These are phyloP conservation scores for Acer negundo DNA, from an alignment of 345 rosid genomes.

Conservation along the genomic window DNA sequence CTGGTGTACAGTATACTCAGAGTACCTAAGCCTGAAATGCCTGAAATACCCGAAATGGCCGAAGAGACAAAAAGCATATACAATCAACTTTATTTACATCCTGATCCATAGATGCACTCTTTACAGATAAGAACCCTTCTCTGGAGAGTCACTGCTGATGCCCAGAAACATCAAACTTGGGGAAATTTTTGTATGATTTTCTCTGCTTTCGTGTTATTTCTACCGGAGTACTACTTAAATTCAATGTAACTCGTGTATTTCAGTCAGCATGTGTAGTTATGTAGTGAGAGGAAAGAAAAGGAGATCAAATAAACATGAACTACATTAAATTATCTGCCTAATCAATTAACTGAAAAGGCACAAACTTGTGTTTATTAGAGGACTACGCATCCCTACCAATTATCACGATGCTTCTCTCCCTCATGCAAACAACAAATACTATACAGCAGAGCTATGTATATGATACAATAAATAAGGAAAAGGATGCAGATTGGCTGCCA, in stretches of 20 bases:
- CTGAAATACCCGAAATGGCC: constrained; percentile 19
- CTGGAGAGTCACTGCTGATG: not conserved
- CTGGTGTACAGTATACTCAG: constrained; percentile 34
- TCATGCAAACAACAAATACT: constrained; percentile 32
- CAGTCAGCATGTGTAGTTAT: not conserved
- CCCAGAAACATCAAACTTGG: not conserved
- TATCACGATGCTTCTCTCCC: constrained; percentile 31
- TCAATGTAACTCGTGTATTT: not conserved
- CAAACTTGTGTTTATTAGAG: constrained; percentile 42
- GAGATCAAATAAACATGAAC: constrained; percentile 17
- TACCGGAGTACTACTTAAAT: not conserved
- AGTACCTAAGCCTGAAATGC: constrained; percentile 30
- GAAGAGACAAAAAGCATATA: constrained; percentile 18
- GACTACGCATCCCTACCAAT: constrained; percentile 31
- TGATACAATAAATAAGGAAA: constrained; percentile 30
- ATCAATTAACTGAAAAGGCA: constrained; percentile 27
- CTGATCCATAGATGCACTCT: constrained; percentile 29
- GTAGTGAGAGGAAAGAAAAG: not conserved
- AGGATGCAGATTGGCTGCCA: constrained; percentile 27
- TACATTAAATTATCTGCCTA: constrained; percentile 25
- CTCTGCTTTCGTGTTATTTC: not conserved
- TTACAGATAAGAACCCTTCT: not conserved
- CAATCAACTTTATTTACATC: constrained; percentile 28
- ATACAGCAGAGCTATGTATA: constrained; percentile 44
- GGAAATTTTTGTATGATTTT: not conserved